phyloP scores from a whole-genome alignment of 129 eudicot genomes.

The Ambrosia artemisiifolia region DNA sequence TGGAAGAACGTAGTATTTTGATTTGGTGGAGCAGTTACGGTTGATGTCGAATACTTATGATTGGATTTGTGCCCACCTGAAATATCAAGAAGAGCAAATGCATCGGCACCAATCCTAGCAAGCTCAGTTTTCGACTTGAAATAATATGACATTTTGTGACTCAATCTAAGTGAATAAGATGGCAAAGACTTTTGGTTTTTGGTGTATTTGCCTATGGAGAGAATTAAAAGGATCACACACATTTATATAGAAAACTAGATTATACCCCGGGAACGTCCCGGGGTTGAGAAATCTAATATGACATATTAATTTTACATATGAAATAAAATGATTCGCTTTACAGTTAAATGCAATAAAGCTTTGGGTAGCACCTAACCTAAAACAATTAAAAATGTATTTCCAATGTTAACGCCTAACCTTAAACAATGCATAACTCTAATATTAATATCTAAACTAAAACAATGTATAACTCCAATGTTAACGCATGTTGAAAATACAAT shows the following conservation, averaged over 20 bases:
- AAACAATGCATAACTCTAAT: too few species aligned
- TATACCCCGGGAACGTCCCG: too few species aligned
- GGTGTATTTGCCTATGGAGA: conserved; percentile 2
- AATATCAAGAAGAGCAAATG: conserved; percentile 24
- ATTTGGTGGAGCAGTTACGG: not conserved
- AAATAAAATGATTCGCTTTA: too few species aligned
- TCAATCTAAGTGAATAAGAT: not conserved
- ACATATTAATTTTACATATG: too few species aligned
- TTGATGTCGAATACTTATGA: not conserved
- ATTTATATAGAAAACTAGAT: conserved; percentile 25
- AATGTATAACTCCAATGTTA: too few species aligned
- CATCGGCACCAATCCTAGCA: conserved; percentile 26
- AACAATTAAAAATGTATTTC: too few species aligned
- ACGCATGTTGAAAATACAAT: too few species aligned
- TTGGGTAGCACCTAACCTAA: too few species aligned
- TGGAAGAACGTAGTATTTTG: not conserved
- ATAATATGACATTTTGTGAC: not conserved
- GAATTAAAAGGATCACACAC: not conserved
- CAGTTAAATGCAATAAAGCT: too few species aligned
- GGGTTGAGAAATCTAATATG: too few species aligned
- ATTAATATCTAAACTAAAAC: too few species aligned
- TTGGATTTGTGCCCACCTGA: conserved; percentile 4
- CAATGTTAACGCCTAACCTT: too few species aligned
- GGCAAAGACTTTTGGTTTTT: not conserved
- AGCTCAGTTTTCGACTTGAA: conserved; percentile 21